Conservation (phyloP, 2,329 filamentous ascomycete genomes). For the Colletotrichum gigasporum region DNA sequence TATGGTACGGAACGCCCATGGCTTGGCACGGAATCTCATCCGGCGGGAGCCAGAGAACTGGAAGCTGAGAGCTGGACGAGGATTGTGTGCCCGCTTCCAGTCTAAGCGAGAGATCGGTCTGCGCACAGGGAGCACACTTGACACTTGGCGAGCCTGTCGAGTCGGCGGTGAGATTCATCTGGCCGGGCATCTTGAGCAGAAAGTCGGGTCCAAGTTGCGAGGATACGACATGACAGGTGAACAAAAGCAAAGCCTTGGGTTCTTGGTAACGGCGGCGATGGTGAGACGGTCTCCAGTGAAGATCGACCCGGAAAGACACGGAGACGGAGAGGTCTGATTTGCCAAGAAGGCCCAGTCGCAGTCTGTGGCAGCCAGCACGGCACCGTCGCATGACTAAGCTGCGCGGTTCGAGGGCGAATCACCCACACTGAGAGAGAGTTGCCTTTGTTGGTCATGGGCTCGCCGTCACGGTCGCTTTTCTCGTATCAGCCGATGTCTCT, state of each 20-base stretch:
- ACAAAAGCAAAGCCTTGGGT: constrained; percentile 2
- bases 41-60: not conserved
- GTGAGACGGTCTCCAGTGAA: not conserved
- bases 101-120: not conserved
- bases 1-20: not conserved
- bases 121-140: not conserved
- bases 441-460: not conserved
- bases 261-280: not conserved
- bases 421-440: not conserved
- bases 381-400: not conserved
- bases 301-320: not conserved
- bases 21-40: not conserved
- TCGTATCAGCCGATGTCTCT: not conserved
- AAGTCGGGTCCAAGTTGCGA: not conserved
- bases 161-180: constrained; percentile 15
- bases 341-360: not conserved
- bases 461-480: not conserved
- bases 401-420: constrained; percentile 13
- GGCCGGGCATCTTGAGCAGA: not conserved
- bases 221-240: constrained; percentile 5
- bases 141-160: not conserved
- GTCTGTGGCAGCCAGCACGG: not conserved
- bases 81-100: not conserved
- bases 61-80: not conserved
- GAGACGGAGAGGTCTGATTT: not conserved